These are phyloP conservation scores for Mycena pura DNA, from an alignment of 768 basidiomycete genomes.

Conservation along the genomic window DNA sequence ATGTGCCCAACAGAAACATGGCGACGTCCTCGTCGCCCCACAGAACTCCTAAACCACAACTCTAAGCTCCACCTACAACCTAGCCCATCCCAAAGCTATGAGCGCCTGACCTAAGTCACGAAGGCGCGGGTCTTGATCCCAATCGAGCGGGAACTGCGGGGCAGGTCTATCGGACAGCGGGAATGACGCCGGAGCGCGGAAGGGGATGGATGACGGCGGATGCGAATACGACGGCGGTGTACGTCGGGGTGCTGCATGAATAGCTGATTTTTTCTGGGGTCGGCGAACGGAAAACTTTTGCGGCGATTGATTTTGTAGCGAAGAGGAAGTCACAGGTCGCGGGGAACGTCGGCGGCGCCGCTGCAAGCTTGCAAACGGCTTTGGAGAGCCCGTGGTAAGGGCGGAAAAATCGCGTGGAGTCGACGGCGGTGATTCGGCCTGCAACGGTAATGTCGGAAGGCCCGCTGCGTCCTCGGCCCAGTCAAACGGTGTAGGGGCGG, in stretches of 20 bases:
- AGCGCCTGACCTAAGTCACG: constrained; percentile 1
- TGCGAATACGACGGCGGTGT: neutral
- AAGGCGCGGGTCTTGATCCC: constrained; percentile 6
- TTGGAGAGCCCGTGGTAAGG: neutral
- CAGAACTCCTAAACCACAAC: neutral
- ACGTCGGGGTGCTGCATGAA: too few relatives aligned
- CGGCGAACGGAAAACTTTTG: too few relatives aligned
- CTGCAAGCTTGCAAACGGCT: neutral
- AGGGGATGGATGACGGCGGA: neutral
- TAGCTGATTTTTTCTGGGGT: too few relatives aligned
- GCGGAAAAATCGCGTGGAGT: constrained; percentile 2
- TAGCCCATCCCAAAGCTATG: neutral
- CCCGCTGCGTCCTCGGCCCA: constrained; percentile 2
- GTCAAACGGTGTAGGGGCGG: neutral
- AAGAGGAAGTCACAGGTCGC: neutral
- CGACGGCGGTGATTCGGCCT: neutral
- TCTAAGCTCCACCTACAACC: neutral
- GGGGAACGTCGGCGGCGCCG: neutral
- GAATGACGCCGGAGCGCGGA: neutral
- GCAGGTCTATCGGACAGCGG: neutral
- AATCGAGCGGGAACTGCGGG: neutral
- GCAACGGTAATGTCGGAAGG: neutral
- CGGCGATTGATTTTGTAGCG: neutral
- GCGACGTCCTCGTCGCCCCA: constrained; percentile 8
- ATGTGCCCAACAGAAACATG: constrained; percentile 2